Base-by-base conservation (phyloP, 208 protist species). In the Leishmania major region DNA sequence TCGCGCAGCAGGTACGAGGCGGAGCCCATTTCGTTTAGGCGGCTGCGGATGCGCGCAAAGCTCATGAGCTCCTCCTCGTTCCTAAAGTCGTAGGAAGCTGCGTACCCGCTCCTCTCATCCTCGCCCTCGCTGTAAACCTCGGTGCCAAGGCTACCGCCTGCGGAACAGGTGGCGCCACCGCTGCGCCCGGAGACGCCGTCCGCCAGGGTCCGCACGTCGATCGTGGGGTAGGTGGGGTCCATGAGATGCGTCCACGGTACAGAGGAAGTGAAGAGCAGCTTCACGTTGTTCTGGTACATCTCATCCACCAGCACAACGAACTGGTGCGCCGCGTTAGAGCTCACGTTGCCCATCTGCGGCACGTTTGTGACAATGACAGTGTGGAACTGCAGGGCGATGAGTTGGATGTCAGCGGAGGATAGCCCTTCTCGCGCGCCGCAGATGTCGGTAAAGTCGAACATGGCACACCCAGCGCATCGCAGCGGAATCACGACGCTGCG, bases 281-380 rank as follows among this genome's bases (percentile, higher is more conserved):
- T 98, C 62, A 98, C 94, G 82, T 96, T 94, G 84, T 93, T 89
- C 76, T 97, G 95, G 77, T 98, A 98, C 37, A 98, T 80, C 84
- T 97, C 94, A 75, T 98, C 95, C 1, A 98, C 88, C 28, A 98
- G 83, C 62, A 96, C 85, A 69, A 98, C 84, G 76, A 98, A 98
- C 83, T 96, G 93, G 45, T 96, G 91, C 57, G 91, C 86, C 11
- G 90, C 88, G 79, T 98, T 96, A 67, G 81, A 87, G 72, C 87
- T 91, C 19, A 90, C 69, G 0, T 78, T 76, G 55, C 91, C 87
- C 71, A 98, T 92, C 43, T 91, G 87, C 25, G 95, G 95, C 17
- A 98, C 86, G 83, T 95, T 96, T 7, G 86, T 89, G 69, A 98
- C 85, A 70, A 98, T 79, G 35, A 98, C 80, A 17, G 94, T 96